Evolutionary conservation across 257 asterid genomes (phyloP).

Genomic region (Penstemon davidsonii): DNA sequence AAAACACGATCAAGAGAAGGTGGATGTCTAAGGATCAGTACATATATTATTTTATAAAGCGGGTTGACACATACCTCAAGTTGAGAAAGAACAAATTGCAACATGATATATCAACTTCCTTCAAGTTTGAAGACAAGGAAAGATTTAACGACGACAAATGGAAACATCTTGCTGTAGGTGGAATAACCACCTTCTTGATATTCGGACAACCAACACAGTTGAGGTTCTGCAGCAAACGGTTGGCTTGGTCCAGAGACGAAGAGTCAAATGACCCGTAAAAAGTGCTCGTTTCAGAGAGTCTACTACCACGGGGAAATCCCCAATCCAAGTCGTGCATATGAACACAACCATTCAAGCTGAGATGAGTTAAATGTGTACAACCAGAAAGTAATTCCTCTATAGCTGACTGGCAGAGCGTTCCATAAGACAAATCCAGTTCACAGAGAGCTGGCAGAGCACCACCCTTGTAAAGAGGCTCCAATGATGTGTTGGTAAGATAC

Average conservation of each 20-base stretch:
- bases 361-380: slow-evolving; percentile 82
- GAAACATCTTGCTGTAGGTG: slow-evolving; percentile 75
- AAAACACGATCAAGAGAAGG: slow-evolving; percentile 22
- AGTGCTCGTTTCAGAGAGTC: slow-evolving; percentile 31
- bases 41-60: background rate
- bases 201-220: slow-evolving; percentile 96
- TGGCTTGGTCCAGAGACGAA: slow-evolving; percentile 19
- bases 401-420: slow-evolving; percentile 86
- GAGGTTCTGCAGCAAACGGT: slow-evolving; percentile 72
- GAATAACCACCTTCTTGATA: slow-evolving; percentile 86
- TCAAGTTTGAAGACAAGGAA: slow-evolving; percentile 81
- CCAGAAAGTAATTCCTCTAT: slow-evolving; percentile 90
- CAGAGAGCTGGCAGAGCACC: slow-evolving; percentile 83
- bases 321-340: slow-evolving; percentile 96
- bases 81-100: slow-evolving; percentile 73
- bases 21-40: background rate
- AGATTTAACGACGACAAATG: slow-evolving; percentile 77
- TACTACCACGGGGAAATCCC: slow-evolving; percentile 40
- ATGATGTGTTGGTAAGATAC: slow-evolving; percentile 72
- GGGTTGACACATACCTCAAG: slow-evolving; percentile 64
- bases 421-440: slow-evolving; percentile 93
- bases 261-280: slow-evolving; percentile 26
- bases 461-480: slow-evolving; percentile 89
- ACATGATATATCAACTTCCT: slow-evolving; percentile 91
- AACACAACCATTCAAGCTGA: slow-evolving; percentile 89